Evolutionary conservation across 768 basidiomycete genomes (phyloP), one percentile per base, ranked within the genome.

Genomic region (Rhizopogon vulgaris): DNA sequence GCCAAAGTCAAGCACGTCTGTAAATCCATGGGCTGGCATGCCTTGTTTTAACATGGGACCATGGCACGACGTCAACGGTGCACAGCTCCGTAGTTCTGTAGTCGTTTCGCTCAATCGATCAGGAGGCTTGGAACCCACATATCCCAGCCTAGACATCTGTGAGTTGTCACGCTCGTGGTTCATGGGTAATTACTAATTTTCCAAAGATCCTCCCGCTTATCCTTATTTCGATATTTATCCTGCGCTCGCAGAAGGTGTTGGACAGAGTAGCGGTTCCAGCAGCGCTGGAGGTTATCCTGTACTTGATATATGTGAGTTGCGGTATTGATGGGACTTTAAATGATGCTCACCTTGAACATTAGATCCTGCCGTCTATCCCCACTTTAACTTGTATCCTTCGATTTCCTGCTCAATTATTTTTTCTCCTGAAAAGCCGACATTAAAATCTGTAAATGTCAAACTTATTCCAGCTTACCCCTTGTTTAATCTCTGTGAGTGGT

Each of bases 181-280:
- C 15, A 34, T 34, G 43, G 6, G 9, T 15, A 9, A 22, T 10
- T 46, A 12, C 45, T 45, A 50, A 61, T n/a, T 52, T 59, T 6
- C 51, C 65, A 48, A 42, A 75, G 75, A 75, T 53, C 69, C 66
- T 7, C 51, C 65, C 15, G 56, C 64, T 30, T 79, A 78, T 58
- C 76, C 78, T 27, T 52, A 71, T 58, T 63, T 77, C 36, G 61
- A 71, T 48, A 58, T 76, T 22, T 78, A 78, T 60, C 75, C 75
- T 5, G 14, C 58, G 14, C 32, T 49, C 32, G 48, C 22, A 25
- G 51, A 41, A 12, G 37, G 45, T 14, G 41, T 8, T 32, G 17
- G 41, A 32, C 15, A 15, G 18, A 53, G 27, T 27, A 37, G 5
- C 14, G 18, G 38, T 39, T 27, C 10, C 38, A 28, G 51, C 39